Evolutionary conservation across 441 rosid species (phyloP).

Genomic region (Eruca vesicaria): DNA sequence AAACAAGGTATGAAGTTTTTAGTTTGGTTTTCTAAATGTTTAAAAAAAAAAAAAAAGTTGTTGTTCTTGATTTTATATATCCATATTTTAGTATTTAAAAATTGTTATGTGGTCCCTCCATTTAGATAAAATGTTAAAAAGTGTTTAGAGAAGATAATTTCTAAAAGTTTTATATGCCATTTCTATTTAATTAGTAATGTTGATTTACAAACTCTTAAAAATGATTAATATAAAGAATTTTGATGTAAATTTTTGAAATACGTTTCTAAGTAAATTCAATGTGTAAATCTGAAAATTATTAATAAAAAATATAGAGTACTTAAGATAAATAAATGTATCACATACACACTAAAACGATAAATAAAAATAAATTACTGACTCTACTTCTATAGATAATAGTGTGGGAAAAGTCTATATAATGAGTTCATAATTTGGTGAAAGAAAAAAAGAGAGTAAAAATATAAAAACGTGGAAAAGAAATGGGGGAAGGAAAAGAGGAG

Average conservation of each 20-base stretch:
- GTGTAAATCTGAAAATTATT: background rate
- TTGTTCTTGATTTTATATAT: background rate
- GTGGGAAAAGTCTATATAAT: too few relatives aligned
- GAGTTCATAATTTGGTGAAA: constrained; percentile 21
- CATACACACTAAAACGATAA: background rate
- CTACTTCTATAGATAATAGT: too few relatives aligned
- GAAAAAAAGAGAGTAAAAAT: background rate
- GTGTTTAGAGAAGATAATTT: background rate
- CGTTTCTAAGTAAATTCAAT: too few relatives aligned
- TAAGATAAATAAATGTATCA: too few relatives aligned
- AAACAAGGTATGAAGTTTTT: background rate
- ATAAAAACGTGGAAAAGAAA: constrained; percentile 23
- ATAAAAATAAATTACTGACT: background rate
- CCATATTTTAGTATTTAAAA: background rate
- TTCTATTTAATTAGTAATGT: background rate
- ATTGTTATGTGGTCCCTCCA: background rate
- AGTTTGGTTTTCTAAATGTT: background rate
- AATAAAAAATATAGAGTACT: background rate
- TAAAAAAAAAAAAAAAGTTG: background rate
- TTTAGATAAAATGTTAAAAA: background rate
- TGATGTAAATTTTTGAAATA: background rate
- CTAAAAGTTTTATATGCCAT: background rate
- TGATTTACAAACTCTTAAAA: background rate
- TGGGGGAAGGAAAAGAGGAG: background rate
- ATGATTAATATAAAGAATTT: background rate